A percentile compares a stretch with the other conserved stretches of the same genome.
phyloP scores from a whole-genome alignment of 2,329 filamentous ascomycete genomes.

The Rhynchosporium graminicola region DNA sequence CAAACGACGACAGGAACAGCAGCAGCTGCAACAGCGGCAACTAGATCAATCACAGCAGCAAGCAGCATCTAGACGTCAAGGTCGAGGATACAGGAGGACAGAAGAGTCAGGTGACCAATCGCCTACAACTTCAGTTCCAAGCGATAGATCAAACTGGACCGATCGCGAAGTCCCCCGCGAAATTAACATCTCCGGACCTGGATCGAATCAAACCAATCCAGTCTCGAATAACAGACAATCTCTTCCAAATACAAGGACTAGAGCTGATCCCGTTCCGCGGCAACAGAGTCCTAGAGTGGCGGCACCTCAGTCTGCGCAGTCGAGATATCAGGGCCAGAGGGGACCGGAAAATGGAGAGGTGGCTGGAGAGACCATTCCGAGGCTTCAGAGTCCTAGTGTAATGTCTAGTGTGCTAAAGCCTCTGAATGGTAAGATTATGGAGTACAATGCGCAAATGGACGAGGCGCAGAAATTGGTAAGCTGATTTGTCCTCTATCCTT shows the following conservation, averaged over 20 bases:
- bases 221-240: constrained; percentile 8
- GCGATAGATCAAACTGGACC: background rate
- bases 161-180: background rate
- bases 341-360: background rate
- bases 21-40: constrained; percentile 5
- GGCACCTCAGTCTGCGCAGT: background rate
- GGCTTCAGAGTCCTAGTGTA: constrained; percentile 18
- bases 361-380: constrained; percentile 8
- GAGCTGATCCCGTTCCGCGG: background rate
- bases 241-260: constrained; percentile 3
- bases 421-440: constrained; percentile 17
- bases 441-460: constrained; percentile 19
- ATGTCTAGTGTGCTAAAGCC: constrained; percentile 21
- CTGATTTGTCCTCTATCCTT: background rate
- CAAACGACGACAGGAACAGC: constrained; percentile 11
- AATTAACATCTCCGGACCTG: background rate
- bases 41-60: background rate
- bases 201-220: background rate
- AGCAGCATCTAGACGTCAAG: constrained; percentile 12
- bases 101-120: constrained; percentile 10
- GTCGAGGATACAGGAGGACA: constrained; percentile 17
- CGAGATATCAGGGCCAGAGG: background rate
- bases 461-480: constrained; percentile 15
- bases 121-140: background rate
- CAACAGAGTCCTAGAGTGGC: background rate